A percentile compares a stretch with the other conserved stretches of the same genome.
Conservation (phyloP, 2,329 filamentous ascomycete genomes). For the Neospermospora avenae region DNA sequence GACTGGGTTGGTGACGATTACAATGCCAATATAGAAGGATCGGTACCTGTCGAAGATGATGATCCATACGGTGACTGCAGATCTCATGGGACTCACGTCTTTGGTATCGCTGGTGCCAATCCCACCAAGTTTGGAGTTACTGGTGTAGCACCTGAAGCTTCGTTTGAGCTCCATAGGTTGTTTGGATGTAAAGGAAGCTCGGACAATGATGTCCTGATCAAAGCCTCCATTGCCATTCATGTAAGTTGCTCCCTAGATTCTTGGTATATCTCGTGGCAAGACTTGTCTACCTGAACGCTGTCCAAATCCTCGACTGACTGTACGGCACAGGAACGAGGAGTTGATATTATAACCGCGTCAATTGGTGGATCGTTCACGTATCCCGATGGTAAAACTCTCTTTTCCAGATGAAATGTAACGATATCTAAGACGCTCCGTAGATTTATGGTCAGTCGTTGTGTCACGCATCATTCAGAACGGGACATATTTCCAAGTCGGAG, state of each 20-base stretch:
- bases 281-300: too few relatives aligned
- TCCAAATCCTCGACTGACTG: too few relatives aligned
- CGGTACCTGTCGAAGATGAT: neutral
- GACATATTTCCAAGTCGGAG: neutral
- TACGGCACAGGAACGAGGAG: constrained; percentile 20
- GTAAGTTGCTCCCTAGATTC: too few relatives aligned
- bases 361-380: constrained; percentile 1
- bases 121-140: constrained; percentile 16
- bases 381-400: neutral
- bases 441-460: neutral
- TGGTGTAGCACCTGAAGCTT: constrained; percentile 26
- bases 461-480: neutral
- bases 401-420: too few relatives aligned
- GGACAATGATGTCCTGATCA: constrained; percentile 20
- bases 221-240: constrained; percentile 13
- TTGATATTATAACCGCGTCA: constrained; percentile 29
- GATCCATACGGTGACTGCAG: constrained; percentile 1
- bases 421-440: neutral
- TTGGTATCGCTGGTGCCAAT: constrained; percentile 19
- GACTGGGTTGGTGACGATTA: constrained; percentile 53
- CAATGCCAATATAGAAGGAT: neutral
- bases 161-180: constrained; percentile 1
- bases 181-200: constrained; percentile 20
- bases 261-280: too few relatives aligned
- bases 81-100: constrained; percentile 21